Base-by-base conservation (phyloP, 2,329 filamentous ascomycete genomes). In the Colletotrichum somersetense region DNA sequence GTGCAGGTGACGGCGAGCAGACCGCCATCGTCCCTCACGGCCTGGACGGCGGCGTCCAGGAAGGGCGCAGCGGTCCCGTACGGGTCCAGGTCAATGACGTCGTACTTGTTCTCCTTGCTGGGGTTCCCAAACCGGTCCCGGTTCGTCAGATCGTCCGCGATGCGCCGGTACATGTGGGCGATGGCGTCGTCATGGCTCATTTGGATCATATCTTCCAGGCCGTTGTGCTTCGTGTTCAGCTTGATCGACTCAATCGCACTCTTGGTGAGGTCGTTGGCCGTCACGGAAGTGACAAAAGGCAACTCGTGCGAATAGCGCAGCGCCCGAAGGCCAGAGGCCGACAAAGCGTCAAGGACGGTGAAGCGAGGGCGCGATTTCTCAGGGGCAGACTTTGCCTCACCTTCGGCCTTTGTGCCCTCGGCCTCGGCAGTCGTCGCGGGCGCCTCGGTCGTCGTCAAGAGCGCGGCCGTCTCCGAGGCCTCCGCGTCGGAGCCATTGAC, bases 1-100 rank as follows among this genome's bases (percentile, higher is more conserved):
- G 96, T 99, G 82, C 96, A 99, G 1, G 96, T 99, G 6, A 99
- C 93, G 80, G 95, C 98, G 5, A 99, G 87, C 50, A 99, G 86
- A 5, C 96, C 96, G 1, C 96, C 96, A 76, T 98, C 94, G 74
- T 92, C 89, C 61, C 88, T 91, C 10, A 98, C 89, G 1, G 93
- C 91, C 82, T 98, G 95, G 11, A 99, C 86, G 1, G 96, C 95
- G 1, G 94, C 91, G 79, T 99, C 96, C 66, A 99, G 88, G 81
- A 99, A 99, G 1, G 94, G 93, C 12, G 93, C 94, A 0, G 96
- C 96, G 0, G 94, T 97, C 53, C 96, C 96, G 77, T 99, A 99
- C 0, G 96, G 96, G 80, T 99, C 96, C 40, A 99, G 88, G 80
- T 99, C 96, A 74, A 99, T 96, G 30, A 98, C 95, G 80, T 98